These are phyloP conservation scores for Aspergillus sp. DNA, from an alignment of 2,329 filamentous ascomycete species.

Conservation along the genomic window DNA sequence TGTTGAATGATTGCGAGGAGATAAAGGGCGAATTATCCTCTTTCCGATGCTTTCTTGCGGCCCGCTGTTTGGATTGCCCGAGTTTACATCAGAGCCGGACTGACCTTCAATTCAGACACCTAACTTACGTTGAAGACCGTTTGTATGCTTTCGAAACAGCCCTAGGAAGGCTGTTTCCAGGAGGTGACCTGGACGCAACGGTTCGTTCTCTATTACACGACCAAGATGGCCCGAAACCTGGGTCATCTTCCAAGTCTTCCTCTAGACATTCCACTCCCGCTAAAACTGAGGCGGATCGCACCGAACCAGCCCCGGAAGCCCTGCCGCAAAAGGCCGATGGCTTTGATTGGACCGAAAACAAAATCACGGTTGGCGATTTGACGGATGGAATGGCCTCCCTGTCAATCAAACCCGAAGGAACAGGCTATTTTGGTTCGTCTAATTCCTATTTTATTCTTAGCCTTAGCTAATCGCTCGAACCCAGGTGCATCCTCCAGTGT, in stretches of 20 bases:
- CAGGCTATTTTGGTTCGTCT: conserved; percentile 39
- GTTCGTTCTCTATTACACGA: conserved; percentile 39
- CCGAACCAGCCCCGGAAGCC: conserved; percentile 45
- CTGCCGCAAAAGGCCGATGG: conserved; percentile 40
- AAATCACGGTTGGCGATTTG: conserved; percentile 38
- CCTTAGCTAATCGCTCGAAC: conserved; percentile 4
- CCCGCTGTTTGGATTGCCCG: neutral
- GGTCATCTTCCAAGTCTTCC: conserved; percentile 36
- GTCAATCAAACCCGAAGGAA: conserved; percentile 40
- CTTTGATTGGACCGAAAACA: conserved; percentile 41
- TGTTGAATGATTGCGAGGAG: neutral
- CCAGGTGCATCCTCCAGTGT: conserved; percentile 41
- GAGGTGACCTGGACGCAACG: conserved; percentile 40
- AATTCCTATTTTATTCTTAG: neutral
- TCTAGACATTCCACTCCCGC: conserved; percentile 39
- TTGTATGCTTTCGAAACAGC: conserved; percentile 40
- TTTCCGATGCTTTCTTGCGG: neutral
- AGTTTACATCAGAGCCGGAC: neutral
- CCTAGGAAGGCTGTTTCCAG: conserved; percentile 38
- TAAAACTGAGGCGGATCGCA: conserved; percentile 33
- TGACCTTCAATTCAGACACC: conserved; percentile 26
- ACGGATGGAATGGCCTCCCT: conserved; percentile 44
- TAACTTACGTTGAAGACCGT: conserved; percentile 43
- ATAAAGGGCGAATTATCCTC: neutral
- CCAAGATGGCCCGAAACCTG: conserved; percentile 31